These are phyloP conservation scores for Viola pubescens DNA, from an alignment of 441 rosid species.

Conservation along the genomic window DNA sequence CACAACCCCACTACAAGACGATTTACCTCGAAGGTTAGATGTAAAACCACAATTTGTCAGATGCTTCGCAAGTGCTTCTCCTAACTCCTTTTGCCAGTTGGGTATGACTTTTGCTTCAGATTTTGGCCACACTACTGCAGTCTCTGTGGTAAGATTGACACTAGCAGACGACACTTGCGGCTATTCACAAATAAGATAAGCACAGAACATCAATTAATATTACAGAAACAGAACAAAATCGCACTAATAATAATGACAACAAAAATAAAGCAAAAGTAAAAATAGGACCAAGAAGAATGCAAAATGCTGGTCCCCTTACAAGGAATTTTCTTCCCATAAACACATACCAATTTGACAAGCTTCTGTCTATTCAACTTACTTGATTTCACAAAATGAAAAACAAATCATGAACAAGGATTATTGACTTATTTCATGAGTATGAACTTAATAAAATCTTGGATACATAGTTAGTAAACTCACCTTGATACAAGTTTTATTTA, in stretches of 20 bases:
- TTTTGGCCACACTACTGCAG: constrained; percentile 86
- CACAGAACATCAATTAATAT: not conserved
- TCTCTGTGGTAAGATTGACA: constrained; percentile 87
- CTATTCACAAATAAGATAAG: constrained; percentile 32
- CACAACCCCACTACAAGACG: not conserved
- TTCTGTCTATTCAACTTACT: too few species aligned
- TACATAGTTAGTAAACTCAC: too few species aligned
- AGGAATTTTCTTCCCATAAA: too few species aligned
- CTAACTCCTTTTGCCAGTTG: constrained; percentile 72
- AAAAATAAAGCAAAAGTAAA: not conserved
- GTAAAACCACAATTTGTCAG: constrained; percentile 74
- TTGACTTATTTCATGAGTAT: too few species aligned
- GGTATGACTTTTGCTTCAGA: constrained; percentile 63
- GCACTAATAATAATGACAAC: not conserved
- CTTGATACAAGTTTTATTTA: too few species aligned
- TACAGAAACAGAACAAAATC: not conserved
- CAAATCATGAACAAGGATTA: too few species aligned
- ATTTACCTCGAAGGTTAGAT: constrained; percentile 70
- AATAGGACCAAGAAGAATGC: not conserved
- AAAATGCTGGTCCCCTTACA: too few species aligned
- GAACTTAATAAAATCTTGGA: too few species aligned
- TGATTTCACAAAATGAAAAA: too few species aligned
- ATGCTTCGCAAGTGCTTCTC: constrained; percentile 86
- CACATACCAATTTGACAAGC: too few species aligned
- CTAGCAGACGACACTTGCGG: constrained; percentile 84